A percentile compares a stretch with the other conserved stretches of the same genome.
Conservation (phyloP, 768 basidiomycete species). For the Hypsizygus marmoreus region DNA sequence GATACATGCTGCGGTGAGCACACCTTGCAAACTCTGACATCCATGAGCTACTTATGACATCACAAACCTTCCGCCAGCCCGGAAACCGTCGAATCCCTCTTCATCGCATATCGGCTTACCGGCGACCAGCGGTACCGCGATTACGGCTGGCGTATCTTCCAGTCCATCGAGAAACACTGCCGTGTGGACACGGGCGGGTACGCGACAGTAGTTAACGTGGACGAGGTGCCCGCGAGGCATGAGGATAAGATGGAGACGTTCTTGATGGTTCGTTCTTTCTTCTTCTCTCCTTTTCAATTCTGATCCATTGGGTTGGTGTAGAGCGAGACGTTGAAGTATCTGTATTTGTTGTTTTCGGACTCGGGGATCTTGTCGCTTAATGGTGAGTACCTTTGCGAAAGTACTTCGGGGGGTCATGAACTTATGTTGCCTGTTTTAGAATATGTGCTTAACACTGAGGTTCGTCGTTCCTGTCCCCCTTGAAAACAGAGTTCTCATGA, state of each 20-base stretch:
- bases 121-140: conserved; percentile 81
- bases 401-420: not conserved
- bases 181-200: conserved; percentile 79
- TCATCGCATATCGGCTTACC: conserved; percentile 88
- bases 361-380: conserved; percentile 69
- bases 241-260: conserved; percentile 98
- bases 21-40: too few relatives aligned
- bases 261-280: conserved; percentile 62
- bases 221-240: conserved; percentile 62
- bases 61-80: conserved; percentile 52
- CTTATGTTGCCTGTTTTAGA: conserved; percentile 38
- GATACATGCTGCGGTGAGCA: conserved; percentile 84
- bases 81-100: conserved; percentile 93
- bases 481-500: not conserved
- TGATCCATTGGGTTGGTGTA: conserved; percentile 25
- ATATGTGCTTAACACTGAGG: conserved; percentile 94
- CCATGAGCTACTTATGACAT: not conserved
- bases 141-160: conserved; percentile 87
- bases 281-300: not conserved
- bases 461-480: conserved; percentile 23
- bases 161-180: conserved; percentile 85
- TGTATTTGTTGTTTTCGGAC: conserved; percentile 86
- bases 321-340: conserved; percentile 91
- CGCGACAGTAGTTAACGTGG: conserved; percentile 82
- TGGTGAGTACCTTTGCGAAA: conserved; percentile 46